These are phyloP conservation scores for Orobanche coerulescens DNA, from an alignment of 257 asterid species.

Conservation along the genomic window DNA sequence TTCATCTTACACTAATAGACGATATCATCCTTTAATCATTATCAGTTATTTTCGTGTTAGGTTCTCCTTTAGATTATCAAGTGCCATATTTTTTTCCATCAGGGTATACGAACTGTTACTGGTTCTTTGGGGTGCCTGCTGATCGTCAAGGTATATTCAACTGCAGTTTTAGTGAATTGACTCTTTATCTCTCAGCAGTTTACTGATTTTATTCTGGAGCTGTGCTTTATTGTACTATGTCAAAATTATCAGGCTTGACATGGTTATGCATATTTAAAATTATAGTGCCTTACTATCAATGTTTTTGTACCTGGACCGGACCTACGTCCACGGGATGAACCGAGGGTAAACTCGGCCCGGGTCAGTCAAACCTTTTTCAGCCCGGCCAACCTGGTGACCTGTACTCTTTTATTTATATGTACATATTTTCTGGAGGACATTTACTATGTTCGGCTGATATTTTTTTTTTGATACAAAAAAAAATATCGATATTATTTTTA, in stretches of 20 bases:
- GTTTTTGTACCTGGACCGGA: too few species aligned
- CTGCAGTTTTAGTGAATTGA: slow-evolving; percentile 8
- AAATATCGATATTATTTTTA: too few species aligned
- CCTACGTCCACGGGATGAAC: too few species aligned
- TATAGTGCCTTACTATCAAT: background rate
- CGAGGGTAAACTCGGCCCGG: too few species aligned
- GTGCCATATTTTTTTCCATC: slow-evolving; percentile 14
- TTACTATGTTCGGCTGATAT: too few species aligned
- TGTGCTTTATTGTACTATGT: background rate
- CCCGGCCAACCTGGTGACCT: too few species aligned
- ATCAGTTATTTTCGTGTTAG: slow-evolving; percentile 13
- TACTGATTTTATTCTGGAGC: background rate
- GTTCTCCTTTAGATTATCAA: slow-evolving; percentile 17
- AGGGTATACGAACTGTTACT: slow-evolving; percentile 97
- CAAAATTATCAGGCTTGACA: background rate
- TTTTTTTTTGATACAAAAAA: too few species aligned
- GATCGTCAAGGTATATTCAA: slow-evolving; percentile 68
- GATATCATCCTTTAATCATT: background rate
- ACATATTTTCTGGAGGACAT: too few species aligned
- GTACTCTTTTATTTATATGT: too few species aligned
- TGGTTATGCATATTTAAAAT: background rate
- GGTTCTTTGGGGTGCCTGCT: slow-evolving; percentile 90
- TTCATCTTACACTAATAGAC: slow-evolving; percentile 20
- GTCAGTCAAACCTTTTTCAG: too few species aligned
- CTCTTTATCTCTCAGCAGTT: background rate